Base-by-base conservation (phyloP, 1,139 yeast genomes). In the Nakaseomyces uthaithaninus region DNA sequence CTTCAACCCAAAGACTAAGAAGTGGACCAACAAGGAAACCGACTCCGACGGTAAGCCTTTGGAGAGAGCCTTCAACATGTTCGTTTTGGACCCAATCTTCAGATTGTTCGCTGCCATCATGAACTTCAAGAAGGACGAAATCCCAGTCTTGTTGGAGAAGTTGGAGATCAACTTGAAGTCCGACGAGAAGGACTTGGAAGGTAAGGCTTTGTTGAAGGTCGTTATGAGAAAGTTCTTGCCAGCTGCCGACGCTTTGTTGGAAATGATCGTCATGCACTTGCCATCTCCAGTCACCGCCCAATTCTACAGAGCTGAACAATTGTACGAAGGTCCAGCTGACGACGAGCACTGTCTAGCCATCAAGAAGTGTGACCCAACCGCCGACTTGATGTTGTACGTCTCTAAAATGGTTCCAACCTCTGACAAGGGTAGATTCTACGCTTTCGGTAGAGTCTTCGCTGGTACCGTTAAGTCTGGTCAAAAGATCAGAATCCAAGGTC, bases 391-490 rank as follows among this genome's bases (percentile, higher is more conserved):
- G 98, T 80, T 91, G 70, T 91, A 91, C 87, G 91, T 91, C 67
- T 91, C 98, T 74, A 91, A 91, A 95, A 91, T 91, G 98, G 97
- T 91, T 62, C 98, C 98, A 72, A 91, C 98, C 67, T 89, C 97
- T 62, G 98, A 91, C 74, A 91, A 89, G 80, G 98, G 98, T 81
- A 89, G 98, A 79, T 91, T 91, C 95, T 91, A 87, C 82, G 98
- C 98, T 67, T 91, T 91, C 77, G 98, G 98, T 73, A 93, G 98
- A 80, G 97, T 91, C 70, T 91, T 91, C 77, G 84, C 97, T 62
- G 98, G 98, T 87, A 91, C 97, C 65, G 96, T 91, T 65, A 84
- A 74, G 71, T 85, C 96, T 64, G 98, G 98, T 74, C 89, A 82
- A 80, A 91, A 91, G 85, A 95, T 91, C 67, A 85, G 98, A 79